Evolutionary conservation across 2,329 filamentous ascomycete genomes (phyloP), one percentile per base, ranked within the genome.

Genomic region (Hypocreales sp.): DNA sequence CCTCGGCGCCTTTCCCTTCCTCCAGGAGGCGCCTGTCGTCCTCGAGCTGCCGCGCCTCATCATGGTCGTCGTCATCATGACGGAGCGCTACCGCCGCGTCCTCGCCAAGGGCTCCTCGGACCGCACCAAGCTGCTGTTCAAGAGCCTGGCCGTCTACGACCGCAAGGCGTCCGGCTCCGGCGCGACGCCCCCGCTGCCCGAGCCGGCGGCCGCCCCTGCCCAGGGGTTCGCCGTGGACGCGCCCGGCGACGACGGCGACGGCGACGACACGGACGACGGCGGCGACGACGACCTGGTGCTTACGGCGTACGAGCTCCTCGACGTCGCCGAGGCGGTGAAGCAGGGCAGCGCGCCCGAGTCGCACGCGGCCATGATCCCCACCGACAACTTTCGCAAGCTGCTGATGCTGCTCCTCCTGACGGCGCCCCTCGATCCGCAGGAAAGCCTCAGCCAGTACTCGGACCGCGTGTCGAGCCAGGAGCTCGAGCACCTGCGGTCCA

Each of bases 31-130:
- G 0, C 79, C 79, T 0, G 73, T 65, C 3, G 72, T 81, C 3
- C 50, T 84, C 26, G 73, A 76, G 7, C 64, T 78, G 23, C 71
- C 79, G 33, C 72, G 75, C 39, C 55, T 82, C 50, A 61, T 83
- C 31, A 79, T 80, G 55, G 74, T 79, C 2, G 62, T 83, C 25
- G 72, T 74, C 2, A 68, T 84, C 35, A 62, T 82, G 56, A 82
- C 78, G 2, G 72, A 78, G 40, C 61, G 78, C 32, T 78, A 79
- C 45, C 62, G 61, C 25, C 63, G 64, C 16, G 72, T 81, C 7
- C 46, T 83, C 20, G 62, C 64, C 30, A 62, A 60, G 32, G 65
- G 67, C 2, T 62, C 62, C 16, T 56, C 57, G 13, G 69, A 72
- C 40, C 63, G 73, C 35, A 60, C 63, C 16, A 72, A 72, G 46